Base-by-base conservation (phyloP, 768 basidiomycete genomes). In the Tricholoma furcatifolium region DNA sequence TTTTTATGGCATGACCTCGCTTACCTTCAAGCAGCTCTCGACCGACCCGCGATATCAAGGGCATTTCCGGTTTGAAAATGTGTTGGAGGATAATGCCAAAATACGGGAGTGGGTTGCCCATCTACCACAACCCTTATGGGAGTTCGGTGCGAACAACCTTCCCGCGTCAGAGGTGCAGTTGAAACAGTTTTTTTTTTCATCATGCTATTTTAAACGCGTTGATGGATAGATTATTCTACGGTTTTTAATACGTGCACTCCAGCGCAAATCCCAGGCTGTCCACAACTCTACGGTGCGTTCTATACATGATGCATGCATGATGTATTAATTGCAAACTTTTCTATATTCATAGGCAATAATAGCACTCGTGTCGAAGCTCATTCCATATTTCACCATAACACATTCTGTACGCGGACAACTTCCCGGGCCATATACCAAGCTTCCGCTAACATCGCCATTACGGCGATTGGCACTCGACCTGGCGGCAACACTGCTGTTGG, bases 61-160 rank as follows among this genome's bases (percentile, higher is more conserved):
- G 5, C 52, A 63, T 20, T 81, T 87, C 60, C 69, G 66, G 12
- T 57, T 76, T 18, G 70, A 67, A 31, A 52, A 59, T 8, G 60
- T 62, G 43, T 48, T 58, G 43, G 64, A 60, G 45, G 58, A 67
- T 50, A 55, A 64, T 58, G 53, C 60, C 30, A 74, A 68, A 47
- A 67, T 87, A 35, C 70, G 75, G 46, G 78, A 78, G 18, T 97
- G 94, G 93, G 58, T 93, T 15, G 66, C 78, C 23, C 83, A 88
- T 57, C 77, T 97, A 40, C 92, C 94, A 0, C 87, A 83, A 67
- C 77, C 78, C 6, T 72, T 98, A 4, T 98, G 95, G 95, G 94
- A 98, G 66, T 67, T 88, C 9, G 87, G 87, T 3, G 68, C 67
- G 9, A 79, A 68, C 48, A 81, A 91, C 63, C 64, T 78, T 15